Conservation (phyloP, 1,284 basidiomycete genomes). For the Puccinia brachypodii region DNA sequence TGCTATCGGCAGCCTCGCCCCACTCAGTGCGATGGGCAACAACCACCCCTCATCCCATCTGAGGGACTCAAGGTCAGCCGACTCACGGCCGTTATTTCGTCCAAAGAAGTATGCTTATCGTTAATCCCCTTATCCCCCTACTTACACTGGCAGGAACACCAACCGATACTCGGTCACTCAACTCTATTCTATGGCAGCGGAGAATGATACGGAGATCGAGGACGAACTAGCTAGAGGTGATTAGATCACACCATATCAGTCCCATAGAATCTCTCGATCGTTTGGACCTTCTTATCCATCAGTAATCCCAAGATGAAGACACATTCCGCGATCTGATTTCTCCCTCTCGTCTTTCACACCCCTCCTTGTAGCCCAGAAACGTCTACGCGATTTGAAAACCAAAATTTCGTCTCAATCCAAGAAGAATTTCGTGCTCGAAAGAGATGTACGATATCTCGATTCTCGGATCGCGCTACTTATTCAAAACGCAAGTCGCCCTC, state of each 20-base stretch:
- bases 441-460: slow-evolving; percentile 97
- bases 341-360: neutral
- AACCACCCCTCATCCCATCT: neutral
- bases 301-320: neutral
- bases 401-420: slow-evolving; percentile 97
- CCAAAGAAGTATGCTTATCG: neutral
- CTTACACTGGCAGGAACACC: slow-evolving; percentile 84
- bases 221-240: slow-evolving; percentile 90
- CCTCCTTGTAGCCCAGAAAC: slow-evolving; percentile 75
- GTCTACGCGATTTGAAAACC: slow-evolving; percentile 90
- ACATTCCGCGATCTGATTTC: neutral
- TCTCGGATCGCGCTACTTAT: slow-evolving; percentile 95
- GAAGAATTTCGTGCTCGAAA: slow-evolving; percentile 98
- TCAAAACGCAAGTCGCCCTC: slow-evolving; percentile 72
- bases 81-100: neutral
- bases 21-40: neutral
- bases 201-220: slow-evolving; percentile 97
- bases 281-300: neutral
- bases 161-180: slow-evolving; percentile 96
- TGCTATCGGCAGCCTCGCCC: slow-evolving; percentile 18
- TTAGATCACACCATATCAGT: neutral
- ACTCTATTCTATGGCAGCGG: slow-evolving; percentile 94
- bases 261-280: slow-evolving; percentile 1
- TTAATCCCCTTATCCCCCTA: neutral
- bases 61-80: slow-evolving; percentile 2